Conservation (phyloP, 2,329 filamentous ascomycete species). For the Monosporascus ibericus region DNA sequence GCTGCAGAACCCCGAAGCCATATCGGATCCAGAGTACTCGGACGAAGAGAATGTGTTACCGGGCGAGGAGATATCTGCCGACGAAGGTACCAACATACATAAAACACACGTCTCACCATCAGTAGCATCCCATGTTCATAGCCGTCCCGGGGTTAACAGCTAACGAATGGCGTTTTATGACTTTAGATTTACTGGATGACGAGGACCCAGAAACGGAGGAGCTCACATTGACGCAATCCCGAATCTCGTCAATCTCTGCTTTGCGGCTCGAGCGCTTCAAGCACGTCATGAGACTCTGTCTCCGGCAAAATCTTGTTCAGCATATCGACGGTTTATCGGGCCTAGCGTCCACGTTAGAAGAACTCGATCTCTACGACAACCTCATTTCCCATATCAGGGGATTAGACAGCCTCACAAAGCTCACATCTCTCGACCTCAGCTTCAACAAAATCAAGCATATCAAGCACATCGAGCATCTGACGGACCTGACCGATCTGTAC, state of each 20-base stretch:
- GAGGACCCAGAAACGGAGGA: slow-evolving; percentile 62
- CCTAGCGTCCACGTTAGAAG: slow-evolving; percentile 62
- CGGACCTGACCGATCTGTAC: slow-evolving; percentile 74
- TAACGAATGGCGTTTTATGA: slow-evolving; percentile 7
- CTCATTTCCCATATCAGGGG: slow-evolving; percentile 81
- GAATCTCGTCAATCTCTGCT: slow-evolving; percentile 69
- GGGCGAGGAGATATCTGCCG: slow-evolving; percentile 70
- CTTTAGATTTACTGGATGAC: slow-evolving; percentile 52
- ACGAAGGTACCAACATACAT: slow-evolving; percentile 57
- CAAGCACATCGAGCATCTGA: slow-evolving; percentile 76
- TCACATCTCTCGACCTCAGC: slow-evolving; percentile 80
- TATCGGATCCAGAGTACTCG: slow-evolving; percentile 82
- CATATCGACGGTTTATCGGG: slow-evolving; percentile 67
- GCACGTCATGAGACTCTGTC: slow-evolving; percentile 69
- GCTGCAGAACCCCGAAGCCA: slow-evolving; percentile 71
- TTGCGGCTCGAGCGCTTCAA: slow-evolving; percentile 80
- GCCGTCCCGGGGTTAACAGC: neutral
- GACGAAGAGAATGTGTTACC: slow-evolving; percentile 64
- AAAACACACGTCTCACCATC: neutral
- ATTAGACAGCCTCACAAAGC: slow-evolving; percentile 68
- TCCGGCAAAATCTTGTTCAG: slow-evolving; percentile 87
- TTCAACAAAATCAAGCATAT: slow-evolving; percentile 99
- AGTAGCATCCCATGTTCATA: neutral
- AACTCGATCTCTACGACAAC: slow-evolving; percentile 96
- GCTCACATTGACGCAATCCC: slow-evolving; percentile 85